Base-by-base conservation (phyloP, 495 filamentous ascomycete genomes). In the Xanthoparmelia taractica region DNA sequence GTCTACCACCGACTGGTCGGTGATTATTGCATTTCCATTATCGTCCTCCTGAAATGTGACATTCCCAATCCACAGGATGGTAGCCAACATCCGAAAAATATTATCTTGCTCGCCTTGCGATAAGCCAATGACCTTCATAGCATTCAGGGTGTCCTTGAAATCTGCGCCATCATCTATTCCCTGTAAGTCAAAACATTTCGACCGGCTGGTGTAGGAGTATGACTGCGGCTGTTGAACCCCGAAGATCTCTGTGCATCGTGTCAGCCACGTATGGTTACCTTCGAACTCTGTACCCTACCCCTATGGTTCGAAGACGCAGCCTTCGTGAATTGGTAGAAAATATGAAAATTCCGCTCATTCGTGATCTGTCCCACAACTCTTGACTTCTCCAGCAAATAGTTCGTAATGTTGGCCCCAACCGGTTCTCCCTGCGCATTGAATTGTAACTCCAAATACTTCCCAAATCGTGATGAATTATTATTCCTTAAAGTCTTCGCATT, bases 241-340 rank as follows among this genome's bases (percentile, higher is more conserved):
- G 71, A 89, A 97, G 41, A 76, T 87, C 64, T 92, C 85, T 69
- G 13, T 8, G 23, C 15, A 55, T 33, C 34, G 25, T 4, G 36
- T 74, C 64, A 73, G 68, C 58, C 25, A 41, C 17, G n/a, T 13
- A 18, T 41, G 55, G 55, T 55, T 58, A 63, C 20, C 27, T 33
- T 38, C 5, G 0, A 12, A 33, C 57, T 34, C 18, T 48, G 18
- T 34, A n/a, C 41, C 72, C 61, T 76, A 85, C 83, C 82, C 72
- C 92, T 80, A 73, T 97, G 95, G 54, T 88, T 86, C 69, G 88
- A 82, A 13, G 91, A 87, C 18, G 94, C 95, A 1, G 88, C 92
- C 73, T 99, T 99, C 27, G 95, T 87, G 74, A 96, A 96, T 73
- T 99, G 95, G 74, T 99, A 99, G 73, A 99, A 97, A 68, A 99